Evolutionary conservation across 306 rosid genomes (phyloP), one percentile per base, ranked within the genome.

Genomic region (Sicyos baderoa): DNA sequence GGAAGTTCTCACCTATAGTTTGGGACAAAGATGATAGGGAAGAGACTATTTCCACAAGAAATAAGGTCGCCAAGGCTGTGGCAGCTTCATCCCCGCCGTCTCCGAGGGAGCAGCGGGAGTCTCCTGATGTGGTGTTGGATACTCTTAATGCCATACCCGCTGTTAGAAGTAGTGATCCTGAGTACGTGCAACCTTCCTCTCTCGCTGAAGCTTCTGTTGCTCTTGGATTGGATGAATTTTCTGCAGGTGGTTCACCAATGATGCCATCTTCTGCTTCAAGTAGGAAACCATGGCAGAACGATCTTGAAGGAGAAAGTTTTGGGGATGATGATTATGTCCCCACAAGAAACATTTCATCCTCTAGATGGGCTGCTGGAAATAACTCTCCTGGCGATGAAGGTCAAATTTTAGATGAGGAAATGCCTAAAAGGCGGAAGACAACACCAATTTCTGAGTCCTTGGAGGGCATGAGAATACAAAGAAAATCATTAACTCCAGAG

Each of bases 351-450:
- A 88, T 94, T 76, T 90, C 95, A 0, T 94, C 99, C 78, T 94
- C 99, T 17, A 84, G 97, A 81, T 90, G 97, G 99, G 99, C 96
- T 32, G 91, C 88, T 58, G 96, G 90, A 59, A 87, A 85, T 78
- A 84, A 72, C 72, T 90, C 96, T 54, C 96, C 99, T 9, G 86
- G 76, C 16, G 96, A 90, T 72, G 97, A 86, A 81, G 99, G 91
- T 76, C 90, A 87, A 69, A 86, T 88, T 68, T 47, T 85, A 47
- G 87, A 82, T 9, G 84, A 88, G 54, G 88, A 79, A 62, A 77
- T 85, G 68, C 86, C 87, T 58, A 84, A 76, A 75, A 81, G 82
- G 80, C 80, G 80, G 84, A 87, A 82, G 84, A 86, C 77, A 78
- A 54, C 77, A 25, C 76, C 85, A 50, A 78, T 68, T 29, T 32